Evolutionary conservation across 345 rosid species (phyloP).

Genomic region (Mercurialis annua): DNA sequence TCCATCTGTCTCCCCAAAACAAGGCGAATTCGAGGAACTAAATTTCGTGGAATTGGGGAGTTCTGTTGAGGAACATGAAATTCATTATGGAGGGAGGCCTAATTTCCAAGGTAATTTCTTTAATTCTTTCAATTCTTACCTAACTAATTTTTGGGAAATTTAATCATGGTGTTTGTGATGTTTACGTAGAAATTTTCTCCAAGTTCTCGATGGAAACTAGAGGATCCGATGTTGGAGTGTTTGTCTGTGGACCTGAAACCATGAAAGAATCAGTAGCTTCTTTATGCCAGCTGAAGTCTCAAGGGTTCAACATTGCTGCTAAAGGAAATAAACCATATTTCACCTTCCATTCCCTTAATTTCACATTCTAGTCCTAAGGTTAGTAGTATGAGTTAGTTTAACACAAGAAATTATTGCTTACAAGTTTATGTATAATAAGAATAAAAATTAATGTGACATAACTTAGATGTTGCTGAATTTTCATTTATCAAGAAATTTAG

Average conservation of each 20-base stretch:
- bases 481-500: too few species aligned
- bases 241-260: conserved; percentile 81
- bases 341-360: conserved; percentile 58
- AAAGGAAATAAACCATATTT: conserved; percentile 34
- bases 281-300: conserved; percentile 36
- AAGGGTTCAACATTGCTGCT: conserved; percentile 19
- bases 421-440: too few species aligned
- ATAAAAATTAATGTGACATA: too few species aligned
- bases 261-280: conserved; percentile 68
- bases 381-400: not conserved
- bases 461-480: too few species aligned
- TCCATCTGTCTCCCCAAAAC: conserved; percentile 32
- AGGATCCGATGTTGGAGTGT: conserved; percentile 52
- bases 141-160: not conserved
- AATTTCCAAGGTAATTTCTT: conserved; percentile 53
- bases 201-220: conserved; percentile 42
- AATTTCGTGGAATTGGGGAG: conserved; percentile 23
- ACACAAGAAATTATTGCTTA: not conserved
- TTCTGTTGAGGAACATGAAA: conserved; percentile 46
- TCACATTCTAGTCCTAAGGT: conserved; percentile 37
- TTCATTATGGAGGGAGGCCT: conserved; percentile 71
- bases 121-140: not conserved
- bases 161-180: not conserved
- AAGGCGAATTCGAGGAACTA: conserved; percentile 25
- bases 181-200: conserved; percentile 45